Base-by-base conservation (phyloP, 2,329 filamentous ascomycete species). In the Pestalotiopsis sp. region DNA sequence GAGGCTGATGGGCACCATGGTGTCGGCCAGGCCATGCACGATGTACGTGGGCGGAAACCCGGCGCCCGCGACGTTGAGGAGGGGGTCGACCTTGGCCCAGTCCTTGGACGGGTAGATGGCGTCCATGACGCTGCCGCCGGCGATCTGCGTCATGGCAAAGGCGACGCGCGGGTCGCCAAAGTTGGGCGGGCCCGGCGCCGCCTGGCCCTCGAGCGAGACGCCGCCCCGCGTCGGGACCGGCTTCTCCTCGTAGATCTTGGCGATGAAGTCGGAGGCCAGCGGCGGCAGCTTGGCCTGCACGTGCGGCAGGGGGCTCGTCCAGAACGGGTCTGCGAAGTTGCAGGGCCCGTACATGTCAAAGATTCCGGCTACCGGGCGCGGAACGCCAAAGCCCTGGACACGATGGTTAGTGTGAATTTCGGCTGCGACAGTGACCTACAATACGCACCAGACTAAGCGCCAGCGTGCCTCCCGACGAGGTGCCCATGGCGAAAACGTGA, bases 311-410 rank as follows among this genome's bases (percentile, higher is more conserved):
- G 75, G 73, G 10, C 70, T 68, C 0, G 70, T 76, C 81, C 81
- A 83, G 71, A 78, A 79, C 0, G 77, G 70, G 57, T 81, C 68
- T 0, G 73, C 69, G 68, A 83, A 82, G 71, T 79, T 75, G 30
- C 78, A 79, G 1, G 81, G 76, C n/a, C 80, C 80, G 70, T 83
- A 82, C 71, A 83, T 76, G 68, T 79, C 76, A 59, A 79, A 76
- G 61, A 83, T 82, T 22, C 80, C 81, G 3, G 75, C 74, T 1
- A 77, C 76, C 1, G 76, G 76, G 10, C 73, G 77, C 13, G 75
- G 75, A 3, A 79, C 76, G 24, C 74, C 75, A 68, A 78, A 83
- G 11, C 79, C 81, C 79, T 81, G 52, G 4, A 20, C 57, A 11
- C 2, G n/a, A 30, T n/a, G 20, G 20, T 26, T 14, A 64, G 11